A percentile compares a stretch with the other conserved stretches of the same genome.
phyloP scores from a whole-genome alignment of 768 basidiomycete genomes.

The Podaxis mareebaensis region DNA sequence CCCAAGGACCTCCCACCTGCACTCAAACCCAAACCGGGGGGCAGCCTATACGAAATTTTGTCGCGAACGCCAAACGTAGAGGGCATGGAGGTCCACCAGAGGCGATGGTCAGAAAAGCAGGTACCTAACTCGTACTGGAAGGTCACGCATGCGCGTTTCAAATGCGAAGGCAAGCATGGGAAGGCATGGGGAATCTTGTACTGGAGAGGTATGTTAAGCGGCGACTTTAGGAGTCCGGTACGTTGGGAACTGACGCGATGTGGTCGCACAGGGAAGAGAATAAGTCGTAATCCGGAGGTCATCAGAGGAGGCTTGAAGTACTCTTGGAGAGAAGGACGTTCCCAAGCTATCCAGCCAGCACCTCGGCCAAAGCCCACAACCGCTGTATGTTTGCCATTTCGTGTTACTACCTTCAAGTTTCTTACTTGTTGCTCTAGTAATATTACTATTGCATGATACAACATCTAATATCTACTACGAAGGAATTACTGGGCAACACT shows the following conservation, averaged over 20 bases:
- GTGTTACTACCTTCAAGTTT: not conserved
- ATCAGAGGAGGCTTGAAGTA: conserved; percentile 79
- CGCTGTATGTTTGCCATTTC: not conserved
- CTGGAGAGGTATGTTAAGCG: conserved; percentile 68
- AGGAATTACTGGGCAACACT: not conserved
- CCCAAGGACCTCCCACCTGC: conserved; percentile 60
- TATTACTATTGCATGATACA: not conserved
- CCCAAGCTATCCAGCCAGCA: conserved; percentile 24
- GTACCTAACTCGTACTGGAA: conserved; percentile 73
- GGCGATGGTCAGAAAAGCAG: conserved; percentile 70
- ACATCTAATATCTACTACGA: not conserved
- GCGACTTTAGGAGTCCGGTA: not conserved
- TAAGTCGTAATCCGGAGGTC: conserved; percentile 59
- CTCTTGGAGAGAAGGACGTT: conserved; percentile 64
- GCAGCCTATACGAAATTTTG: conserved; percentile 72
- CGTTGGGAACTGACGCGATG: conserved; percentile 7
- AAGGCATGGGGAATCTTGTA: conserved; percentile 81
- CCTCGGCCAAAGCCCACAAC: not conserved
- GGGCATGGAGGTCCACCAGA: conserved; percentile 70
- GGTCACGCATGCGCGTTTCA: conserved; percentile 70
- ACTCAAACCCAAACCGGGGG: conserved; percentile 48
- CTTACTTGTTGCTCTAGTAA: not conserved
- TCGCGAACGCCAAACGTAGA: conserved; percentile 67
- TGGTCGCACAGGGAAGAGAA: conserved; percentile 48
- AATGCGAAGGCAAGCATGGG: conserved; percentile 72